A percentile compares a stretch with the other conserved stretches of the same genome.
Conservation (phyloP, 2,329 filamentous ascomycete species). For the Epichloe scottii region DNA sequence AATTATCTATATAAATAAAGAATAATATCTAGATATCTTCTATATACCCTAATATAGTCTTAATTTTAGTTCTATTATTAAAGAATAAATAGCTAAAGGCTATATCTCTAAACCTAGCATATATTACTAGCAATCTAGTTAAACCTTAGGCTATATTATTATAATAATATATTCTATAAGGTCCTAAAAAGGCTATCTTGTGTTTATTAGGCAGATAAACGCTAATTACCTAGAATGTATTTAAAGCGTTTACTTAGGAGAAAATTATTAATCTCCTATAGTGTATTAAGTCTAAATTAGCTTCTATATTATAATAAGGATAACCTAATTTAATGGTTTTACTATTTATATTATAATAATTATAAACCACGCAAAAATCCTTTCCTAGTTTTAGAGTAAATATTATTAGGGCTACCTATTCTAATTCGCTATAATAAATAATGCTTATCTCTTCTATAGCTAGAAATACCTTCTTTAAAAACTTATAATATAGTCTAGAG, state of each 20-base stretch:
- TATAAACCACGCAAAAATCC: too few relatives aligned
- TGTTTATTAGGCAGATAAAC: too few relatives aligned
- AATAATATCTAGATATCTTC: neutral
- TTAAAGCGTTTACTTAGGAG: too few relatives aligned
- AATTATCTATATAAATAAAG: neutral
- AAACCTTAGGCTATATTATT: neutral
- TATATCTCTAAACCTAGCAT: neutral
- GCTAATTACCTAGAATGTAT: too few relatives aligned
- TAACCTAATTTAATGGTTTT: too few relatives aligned
- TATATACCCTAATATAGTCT: neutral
- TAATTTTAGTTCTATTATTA: neutral
- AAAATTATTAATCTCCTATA: too few relatives aligned
- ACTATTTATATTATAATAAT: too few relatives aligned
- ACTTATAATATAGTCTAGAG: neutral
- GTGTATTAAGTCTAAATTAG: too few relatives aligned
- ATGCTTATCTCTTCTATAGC: neutral
- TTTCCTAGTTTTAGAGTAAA: neutral
- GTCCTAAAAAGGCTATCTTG: too few relatives aligned
- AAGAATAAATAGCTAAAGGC: neutral
- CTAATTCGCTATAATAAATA: neutral
- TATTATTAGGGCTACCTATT: neutral
- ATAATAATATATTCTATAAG: neutral
- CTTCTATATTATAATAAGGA: too few relatives aligned
- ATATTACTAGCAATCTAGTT: neutral
- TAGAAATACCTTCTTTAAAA: neutral